phyloP scores from a whole-genome alignment of 2,329 filamentous ascomycete genomes.

The Microdochium bolleyi region DNA sequence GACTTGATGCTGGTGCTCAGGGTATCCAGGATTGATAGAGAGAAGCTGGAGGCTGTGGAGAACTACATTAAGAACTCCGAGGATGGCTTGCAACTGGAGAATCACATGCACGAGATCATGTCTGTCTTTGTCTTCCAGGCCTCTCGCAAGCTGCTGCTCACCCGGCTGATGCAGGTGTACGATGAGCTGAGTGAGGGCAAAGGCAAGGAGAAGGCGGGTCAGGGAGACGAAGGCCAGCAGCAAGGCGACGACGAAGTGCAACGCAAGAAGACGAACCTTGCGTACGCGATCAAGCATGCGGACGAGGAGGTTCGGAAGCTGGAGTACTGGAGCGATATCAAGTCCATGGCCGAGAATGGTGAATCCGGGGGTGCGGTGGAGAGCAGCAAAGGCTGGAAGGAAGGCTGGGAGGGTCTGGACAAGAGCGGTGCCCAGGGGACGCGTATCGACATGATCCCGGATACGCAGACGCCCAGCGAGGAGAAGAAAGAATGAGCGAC shows the following conservation, averaged over 20 bases:
- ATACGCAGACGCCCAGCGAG: slow-evolving; percentile 1
- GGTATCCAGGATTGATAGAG: slow-evolving; percentile 71
- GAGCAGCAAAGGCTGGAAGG: slow-evolving; percentile 31
- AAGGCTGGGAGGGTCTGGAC: slow-evolving; percentile 43
- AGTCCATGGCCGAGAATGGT: slow-evolving; percentile 53
- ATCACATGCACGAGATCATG: slow-evolving; percentile 81
- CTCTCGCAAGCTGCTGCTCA: slow-evolving; percentile 70
- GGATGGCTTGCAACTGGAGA: slow-evolving; percentile 69
- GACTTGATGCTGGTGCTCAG: slow-evolving; percentile 63
- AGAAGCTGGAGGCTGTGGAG: slow-evolving; percentile 79
- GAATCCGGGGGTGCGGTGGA: slow-evolving; percentile 36
- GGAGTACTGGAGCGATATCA: slow-evolving; percentile 84
- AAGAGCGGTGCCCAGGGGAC: slow-evolving; percentile 32
- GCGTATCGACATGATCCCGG: not conserved
- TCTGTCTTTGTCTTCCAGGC: slow-evolving; percentile 81
- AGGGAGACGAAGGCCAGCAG: slow-evolving; percentile 11
- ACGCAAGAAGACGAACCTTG: slow-evolving; percentile 57
- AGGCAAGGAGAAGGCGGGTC: slow-evolving; percentile 7
- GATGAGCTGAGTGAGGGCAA: slow-evolving; percentile 37
- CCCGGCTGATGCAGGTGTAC: slow-evolving; percentile 58
- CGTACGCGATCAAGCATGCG: slow-evolving; percentile 65
- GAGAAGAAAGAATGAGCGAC: not conserved
- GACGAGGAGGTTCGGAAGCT: slow-evolving; percentile 73
- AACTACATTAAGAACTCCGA: slow-evolving; percentile 73
- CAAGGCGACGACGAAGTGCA: slow-evolving; percentile 11